Evolutionary conservation across 2,329 filamentous ascomycete genomes (phyloP).

Genomic region (Venturia asperata): DNA sequence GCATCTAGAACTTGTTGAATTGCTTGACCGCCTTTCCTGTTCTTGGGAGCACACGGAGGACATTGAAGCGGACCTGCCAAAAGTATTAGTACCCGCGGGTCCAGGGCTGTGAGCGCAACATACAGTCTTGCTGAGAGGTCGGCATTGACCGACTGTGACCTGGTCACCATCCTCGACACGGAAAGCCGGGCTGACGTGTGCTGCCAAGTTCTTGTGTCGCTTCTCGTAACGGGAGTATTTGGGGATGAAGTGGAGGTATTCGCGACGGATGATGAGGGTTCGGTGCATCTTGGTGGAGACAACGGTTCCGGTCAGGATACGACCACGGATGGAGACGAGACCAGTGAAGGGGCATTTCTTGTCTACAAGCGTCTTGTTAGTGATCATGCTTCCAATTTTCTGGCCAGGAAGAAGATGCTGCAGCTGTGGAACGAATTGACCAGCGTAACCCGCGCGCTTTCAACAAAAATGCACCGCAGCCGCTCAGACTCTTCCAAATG

Average conservation of each 20-base stretch:
- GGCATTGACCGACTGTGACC: slow-evolving; percentile 99
- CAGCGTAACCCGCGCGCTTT: too few species aligned
- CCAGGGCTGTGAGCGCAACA: slow-evolving; percentile 37
- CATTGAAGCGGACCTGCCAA: slow-evolving; percentile 91
- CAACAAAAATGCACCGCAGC: neutral
- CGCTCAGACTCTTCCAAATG: too few species aligned
- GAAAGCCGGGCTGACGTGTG: slow-evolving; percentile 98
- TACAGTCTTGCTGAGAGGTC: slow-evolving; percentile 99
- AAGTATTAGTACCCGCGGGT: neutral
- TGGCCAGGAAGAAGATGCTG: neutral
- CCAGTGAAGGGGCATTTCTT: slow-evolving; percentile 99
- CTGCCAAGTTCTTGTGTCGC: slow-evolving; percentile 99
- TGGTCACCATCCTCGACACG: slow-evolving; percentile 99
- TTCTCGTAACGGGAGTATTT: slow-evolving; percentile 99
- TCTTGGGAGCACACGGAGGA: slow-evolving; percentile 94
- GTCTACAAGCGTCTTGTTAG: slow-evolving; percentile 52
- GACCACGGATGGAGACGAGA: slow-evolving; percentile 97
- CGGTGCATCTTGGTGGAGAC: slow-evolving; percentile 99
- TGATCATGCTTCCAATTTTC: neutral
- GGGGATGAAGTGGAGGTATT: slow-evolving; percentile 99
- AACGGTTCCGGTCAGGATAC: slow-evolving; percentile 98
- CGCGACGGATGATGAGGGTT: slow-evolving; percentile 97
- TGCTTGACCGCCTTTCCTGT: slow-evolving; percentile 96
- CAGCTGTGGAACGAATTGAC: neutral
- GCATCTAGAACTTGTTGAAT: slow-evolving; percentile 90